phyloP scores from a whole-genome alignment of 345 rosid genomes.

The Mangifera indica region DNA sequence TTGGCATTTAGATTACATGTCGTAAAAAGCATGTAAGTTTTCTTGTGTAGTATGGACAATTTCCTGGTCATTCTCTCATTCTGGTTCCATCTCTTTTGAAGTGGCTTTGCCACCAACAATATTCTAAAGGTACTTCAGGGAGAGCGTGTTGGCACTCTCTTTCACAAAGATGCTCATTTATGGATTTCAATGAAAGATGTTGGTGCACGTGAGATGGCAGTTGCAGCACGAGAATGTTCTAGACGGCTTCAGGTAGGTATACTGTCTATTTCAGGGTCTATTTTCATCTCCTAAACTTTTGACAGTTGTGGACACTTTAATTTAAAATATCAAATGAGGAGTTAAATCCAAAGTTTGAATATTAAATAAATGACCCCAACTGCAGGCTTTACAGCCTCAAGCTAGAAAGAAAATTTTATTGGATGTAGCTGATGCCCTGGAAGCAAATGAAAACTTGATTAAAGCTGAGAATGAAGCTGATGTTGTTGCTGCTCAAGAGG shows the following conservation, averaged over 20 bases:
- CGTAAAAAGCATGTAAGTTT: neutral
- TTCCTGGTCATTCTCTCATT: neutral
- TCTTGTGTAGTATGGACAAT: constrained; percentile 8
- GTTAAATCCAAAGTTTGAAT: neutral
- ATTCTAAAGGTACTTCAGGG: constrained; percentile 54
- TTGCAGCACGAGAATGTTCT: constrained; percentile 54
- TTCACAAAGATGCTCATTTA: constrained; percentile 49
- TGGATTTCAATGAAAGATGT: constrained; percentile 37
- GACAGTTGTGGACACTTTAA: neutral
- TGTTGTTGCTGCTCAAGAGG: constrained; percentile 44
- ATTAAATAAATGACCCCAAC: constrained; percentile 6
- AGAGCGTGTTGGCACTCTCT: constrained; percentile 47
- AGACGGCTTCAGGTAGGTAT: constrained; percentile 53
- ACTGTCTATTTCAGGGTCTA: neutral
- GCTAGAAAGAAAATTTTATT: constrained; percentile 51
- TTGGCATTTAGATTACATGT: neutral
- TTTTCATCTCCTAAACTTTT: neutral
- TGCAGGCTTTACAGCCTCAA: constrained; percentile 39
- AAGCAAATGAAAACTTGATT: constrained; percentile 47
- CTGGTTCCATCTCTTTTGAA: constrained; percentile 21
- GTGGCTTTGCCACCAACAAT: constrained; percentile 50
- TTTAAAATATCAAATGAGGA: neutral
- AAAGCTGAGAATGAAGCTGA: constrained; percentile 57
- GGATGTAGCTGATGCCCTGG: constrained; percentile 50
- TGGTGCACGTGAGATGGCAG: constrained; percentile 52